Base-by-base conservation (phyloP, 345 rosid species). In the Pugionium dolabratum region DNA sequence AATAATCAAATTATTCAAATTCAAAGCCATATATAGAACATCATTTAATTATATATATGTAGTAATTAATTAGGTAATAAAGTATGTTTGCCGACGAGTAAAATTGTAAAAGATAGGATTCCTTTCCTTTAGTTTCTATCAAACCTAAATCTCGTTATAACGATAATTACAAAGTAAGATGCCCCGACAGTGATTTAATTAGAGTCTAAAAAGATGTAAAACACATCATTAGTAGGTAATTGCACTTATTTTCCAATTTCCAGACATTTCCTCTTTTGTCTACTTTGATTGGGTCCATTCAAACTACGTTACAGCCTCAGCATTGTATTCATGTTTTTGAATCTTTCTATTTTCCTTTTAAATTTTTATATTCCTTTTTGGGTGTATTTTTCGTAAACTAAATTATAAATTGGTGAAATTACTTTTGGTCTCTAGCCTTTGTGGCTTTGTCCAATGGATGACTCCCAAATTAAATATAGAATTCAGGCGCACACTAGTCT, bases 261-360 rank as follows among this genome's bases (percentile, higher is more conserved):
- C 45, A 8, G 8, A 49, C 39, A 49, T 71, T 71, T 64, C 65
- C 65, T 47, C 52, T 55, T 56, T 71, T 56, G 70, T 55, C 59
- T 56, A 63, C 9, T 4, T 47, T 48, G 54, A 64, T 63, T 63
- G 70, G 64, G 59, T 29, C 57, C 45, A 69, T 51, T 51, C 66
- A 44, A 31, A 32, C 30, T 33, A 39, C n/a, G 48, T 58, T 31
- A 55, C 57, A 48, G 63, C 59, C 4, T 71, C 44, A 57, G 30
- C 69, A 47, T 40, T 47, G 52, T 47, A 63, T 40, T 48, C 18
- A 71, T 63, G 70, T 32, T 64, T 27, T 63, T 18, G 18, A 18
- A 18, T 18, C 0, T 18, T 0, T 18, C 18, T 18, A 18, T 18
- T 18, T 18, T 18, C 18, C 18, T 18, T 0, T 18, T 18, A 18